phyloP scores from a whole-genome alignment of 768 basidiomycete species.

The Tricholoma bakamatsutake region DNA sequence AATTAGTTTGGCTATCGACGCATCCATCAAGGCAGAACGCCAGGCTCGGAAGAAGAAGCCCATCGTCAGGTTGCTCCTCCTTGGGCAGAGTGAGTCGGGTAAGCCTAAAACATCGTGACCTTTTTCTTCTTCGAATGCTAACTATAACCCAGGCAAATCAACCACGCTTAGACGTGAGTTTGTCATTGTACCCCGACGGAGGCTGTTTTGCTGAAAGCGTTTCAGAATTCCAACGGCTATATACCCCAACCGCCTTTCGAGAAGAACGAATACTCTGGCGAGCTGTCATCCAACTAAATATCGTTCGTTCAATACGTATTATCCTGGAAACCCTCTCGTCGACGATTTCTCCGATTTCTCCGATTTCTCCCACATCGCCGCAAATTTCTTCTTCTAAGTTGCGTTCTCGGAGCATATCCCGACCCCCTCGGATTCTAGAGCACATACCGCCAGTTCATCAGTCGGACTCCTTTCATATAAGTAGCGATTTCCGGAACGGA shows the following conservation, averaged over 20 bases:
- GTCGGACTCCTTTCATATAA: constrained; percentile 6
- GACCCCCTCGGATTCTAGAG: constrained; percentile 19
- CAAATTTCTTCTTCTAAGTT: constrained; percentile 31
- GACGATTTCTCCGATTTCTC: constrained; percentile 18
- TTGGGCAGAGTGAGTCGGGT: constrained; percentile 85
- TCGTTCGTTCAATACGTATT: constrained; percentile 69
- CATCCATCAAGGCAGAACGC: constrained; percentile 59
- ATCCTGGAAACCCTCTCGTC: constrained; percentile 55
- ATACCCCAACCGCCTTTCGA: constrained; percentile 68
- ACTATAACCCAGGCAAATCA: constrained; percentile 53
- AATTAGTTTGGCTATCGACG: constrained; percentile 69
- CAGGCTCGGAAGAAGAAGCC: constrained; percentile 60
- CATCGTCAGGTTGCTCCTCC: constrained; percentile 65
- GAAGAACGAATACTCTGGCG: constrained; percentile 80
- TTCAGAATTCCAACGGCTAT: constrained; percentile 71
- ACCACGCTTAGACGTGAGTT: constrained; percentile 75
- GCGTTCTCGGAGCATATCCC: constrained; percentile 30
- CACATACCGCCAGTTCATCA: constrained; percentile 14
- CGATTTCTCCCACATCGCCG: constrained; percentile 27
- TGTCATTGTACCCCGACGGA: neutral
- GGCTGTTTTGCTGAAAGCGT: constrained; percentile 6
- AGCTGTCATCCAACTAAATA: constrained; percentile 76
- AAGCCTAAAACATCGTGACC: constrained; percentile 18
- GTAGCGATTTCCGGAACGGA: constrained; percentile 4
- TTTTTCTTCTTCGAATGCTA: constrained; percentile 2